Percentiles rank a stretch among this genome's conserved stretches.
phyloP scores from a whole-genome alignment of 495 filamentous ascomycete genomes.

The Aspergillus heteromorphus region DNA sequence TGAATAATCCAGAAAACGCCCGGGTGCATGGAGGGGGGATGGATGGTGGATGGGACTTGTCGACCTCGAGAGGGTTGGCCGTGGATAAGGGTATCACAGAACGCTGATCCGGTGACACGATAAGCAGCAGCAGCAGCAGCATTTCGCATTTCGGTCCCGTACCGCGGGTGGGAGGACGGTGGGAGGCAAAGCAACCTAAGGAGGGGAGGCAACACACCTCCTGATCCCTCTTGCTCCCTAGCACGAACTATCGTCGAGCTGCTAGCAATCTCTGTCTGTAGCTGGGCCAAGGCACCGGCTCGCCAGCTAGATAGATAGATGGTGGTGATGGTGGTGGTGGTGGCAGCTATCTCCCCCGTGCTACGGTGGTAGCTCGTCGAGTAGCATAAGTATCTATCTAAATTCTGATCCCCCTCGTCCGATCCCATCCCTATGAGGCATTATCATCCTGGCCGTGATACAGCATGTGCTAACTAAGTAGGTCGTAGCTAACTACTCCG shows the following conservation, averaged over 20 bases:
- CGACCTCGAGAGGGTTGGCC: not conserved
- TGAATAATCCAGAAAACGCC: constrained; percentile 5
- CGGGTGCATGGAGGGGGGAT: not conserved
- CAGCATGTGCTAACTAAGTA: constrained; percentile 6
- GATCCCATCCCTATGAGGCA: constrained; percentile 5
- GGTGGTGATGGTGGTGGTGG: no score
- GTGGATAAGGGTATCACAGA: not conserved
- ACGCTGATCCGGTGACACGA: not conserved
- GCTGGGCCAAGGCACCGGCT: no score
- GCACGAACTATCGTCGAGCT: no score
- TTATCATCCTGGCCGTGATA: constrained; percentile 1
- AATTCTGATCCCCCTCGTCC: not conserved
- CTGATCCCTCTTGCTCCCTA: no score
- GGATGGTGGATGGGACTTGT: not conserved
- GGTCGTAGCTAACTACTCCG: no score
- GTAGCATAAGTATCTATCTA: not conserved
- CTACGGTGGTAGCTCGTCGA: constrained; percentile 1
- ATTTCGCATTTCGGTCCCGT: not conserved
- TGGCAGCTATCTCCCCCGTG: not conserved
- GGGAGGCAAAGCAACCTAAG: not conserved
- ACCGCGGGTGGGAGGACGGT: not conserved
- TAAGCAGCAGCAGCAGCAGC: no score
- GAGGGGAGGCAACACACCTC: not conserved
- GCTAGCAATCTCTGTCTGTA: no score
- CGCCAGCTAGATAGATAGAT: no score